Conservation (phyloP, 208 protist species). For the Leishmania amazonensis region DNA sequence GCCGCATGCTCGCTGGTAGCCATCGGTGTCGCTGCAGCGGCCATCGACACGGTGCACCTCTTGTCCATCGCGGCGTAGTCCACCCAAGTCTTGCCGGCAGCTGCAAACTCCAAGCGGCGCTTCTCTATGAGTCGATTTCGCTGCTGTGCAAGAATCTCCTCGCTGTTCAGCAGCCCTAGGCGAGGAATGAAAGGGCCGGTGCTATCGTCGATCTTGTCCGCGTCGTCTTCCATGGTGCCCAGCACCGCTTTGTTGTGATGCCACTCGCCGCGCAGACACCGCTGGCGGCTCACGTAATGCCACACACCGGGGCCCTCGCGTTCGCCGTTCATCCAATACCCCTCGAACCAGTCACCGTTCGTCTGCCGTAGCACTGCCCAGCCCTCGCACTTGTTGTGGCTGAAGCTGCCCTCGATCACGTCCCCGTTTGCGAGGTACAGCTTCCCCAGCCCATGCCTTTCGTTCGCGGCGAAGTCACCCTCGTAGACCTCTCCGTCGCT, state of each 20-base stretch:
- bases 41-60: background rate
- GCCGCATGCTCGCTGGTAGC: background rate
- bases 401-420: constrained; percentile 81
- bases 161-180: constrained; percentile 61
- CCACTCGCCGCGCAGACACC: constrained; percentile 87
- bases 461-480: constrained; percentile 68
- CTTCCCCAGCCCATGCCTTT: constrained; percentile 76
- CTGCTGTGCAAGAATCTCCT: constrained; percentile 65
- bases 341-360: constrained; percentile 89
- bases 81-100: constrained; percentile 52
- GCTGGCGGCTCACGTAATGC: constrained; percentile 77
- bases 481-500: constrained; percentile 90
- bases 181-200: constrained; percentile 80
- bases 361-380: constrained; percentile 70
- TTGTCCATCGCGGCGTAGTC: constrained; percentile 36
- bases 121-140: constrained; percentile 67
- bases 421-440: constrained; percentile 86
- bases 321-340: constrained; percentile 78
- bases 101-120: constrained; percentile 53
- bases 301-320: constrained; percentile 88
- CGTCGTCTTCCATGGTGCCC: constrained; percentile 80
- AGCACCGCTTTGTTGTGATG: constrained; percentile 73
- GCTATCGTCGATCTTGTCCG: constrained; percentile 57
- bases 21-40: background rate
- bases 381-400: constrained; percentile 62